These are phyloP conservation scores for Corynascus novoguineensis DNA, from an alignment of 495 filamentous ascomycete species.

Conservation along the genomic window DNA sequence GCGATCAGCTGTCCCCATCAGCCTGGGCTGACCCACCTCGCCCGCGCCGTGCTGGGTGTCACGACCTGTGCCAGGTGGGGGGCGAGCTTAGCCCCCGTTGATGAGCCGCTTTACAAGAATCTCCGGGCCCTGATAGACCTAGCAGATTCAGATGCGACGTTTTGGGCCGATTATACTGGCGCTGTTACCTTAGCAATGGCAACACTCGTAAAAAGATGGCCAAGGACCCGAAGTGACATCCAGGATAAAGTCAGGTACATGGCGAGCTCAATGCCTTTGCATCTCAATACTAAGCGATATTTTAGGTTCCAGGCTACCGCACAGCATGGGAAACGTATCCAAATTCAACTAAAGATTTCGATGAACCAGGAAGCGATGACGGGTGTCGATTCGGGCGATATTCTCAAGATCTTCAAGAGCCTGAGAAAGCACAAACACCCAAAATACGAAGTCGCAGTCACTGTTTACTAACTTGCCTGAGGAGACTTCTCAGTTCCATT, in stretches of 20 bases:
- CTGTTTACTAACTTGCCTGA: conserved; percentile 11
- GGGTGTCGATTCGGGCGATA: conserved; percentile 22
- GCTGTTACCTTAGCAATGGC: conserved; percentile 34
- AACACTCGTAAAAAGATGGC: conserved; percentile 31
- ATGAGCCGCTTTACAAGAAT: conserved; percentile 36
- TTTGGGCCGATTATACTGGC: conserved; percentile 45
- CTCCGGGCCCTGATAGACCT: conserved; percentile 33
- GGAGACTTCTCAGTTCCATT: too few relatives aligned
- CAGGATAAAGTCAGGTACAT: conserved; percentile 31
- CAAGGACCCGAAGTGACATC: conserved; percentile 21
- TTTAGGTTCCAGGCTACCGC: conserved; percentile 28
- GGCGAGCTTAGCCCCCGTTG: conserved; percentile 51
- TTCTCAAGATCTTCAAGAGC: conserved; percentile 29
- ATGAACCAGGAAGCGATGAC: conserved; percentile 21
- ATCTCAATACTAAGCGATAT: background rate
- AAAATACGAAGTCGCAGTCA: conserved; percentile 26
- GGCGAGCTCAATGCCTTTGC: background rate
- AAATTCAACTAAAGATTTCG: conserved; percentile 29
- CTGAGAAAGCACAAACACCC: conserved; percentile 27
- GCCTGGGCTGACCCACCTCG: conserved; percentile 67
- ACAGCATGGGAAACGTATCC: conserved; percentile 25
- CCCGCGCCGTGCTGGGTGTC: conserved; percentile 65
- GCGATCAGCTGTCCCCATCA: conserved; percentile 64
- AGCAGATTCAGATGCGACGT: conserved; percentile 30
- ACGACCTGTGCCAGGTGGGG: conserved; percentile 75